Evolutionary conservation across 2,329 filamentous ascomycete species (phyloP).

Genomic region (Pseudocercospora eumusae): DNA sequence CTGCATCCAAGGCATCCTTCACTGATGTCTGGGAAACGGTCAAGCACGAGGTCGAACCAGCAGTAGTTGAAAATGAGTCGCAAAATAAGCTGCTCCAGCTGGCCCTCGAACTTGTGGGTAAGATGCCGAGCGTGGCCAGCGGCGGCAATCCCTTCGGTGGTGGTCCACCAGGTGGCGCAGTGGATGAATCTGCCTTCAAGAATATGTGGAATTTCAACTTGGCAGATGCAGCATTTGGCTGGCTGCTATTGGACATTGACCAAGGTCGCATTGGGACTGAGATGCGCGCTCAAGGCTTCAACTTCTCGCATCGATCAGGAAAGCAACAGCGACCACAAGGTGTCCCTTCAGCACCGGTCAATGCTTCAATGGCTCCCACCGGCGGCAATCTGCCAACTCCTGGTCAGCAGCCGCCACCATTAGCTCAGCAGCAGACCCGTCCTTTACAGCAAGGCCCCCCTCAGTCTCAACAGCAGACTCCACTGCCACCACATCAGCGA

Average conservation of each 20-base stretch:
- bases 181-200: conserved; percentile 99
- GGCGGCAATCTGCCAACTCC: conserved; percentile 44
- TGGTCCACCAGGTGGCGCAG: conserved; percentile 77
- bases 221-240: conserved; percentile 95
- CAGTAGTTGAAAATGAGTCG: conserved; percentile 88
- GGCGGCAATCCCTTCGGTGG: conserved; percentile 97
- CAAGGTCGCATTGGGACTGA: conserved; percentile 95
- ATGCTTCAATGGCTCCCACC: conserved; percentile 42
- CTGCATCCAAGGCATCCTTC: conserved; percentile 96
- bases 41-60: conserved; percentile 90
- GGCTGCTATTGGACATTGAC: conserved; percentile 91
- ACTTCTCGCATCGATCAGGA: conserved; percentile 91
- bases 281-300: conserved; percentile 98
- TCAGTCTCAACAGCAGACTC: conserved; percentile 30
- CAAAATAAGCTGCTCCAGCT: conserved; percentile 91
- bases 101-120: conserved; percentile 89
- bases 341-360: conserved; percentile 42
- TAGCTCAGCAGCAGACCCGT: conserved; percentile 42
- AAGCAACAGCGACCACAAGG: conserved; percentile 58
- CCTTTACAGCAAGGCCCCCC: conserved; percentile 37
- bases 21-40: conserved; percentile 99
- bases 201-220: conserved; percentile 99
- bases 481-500: conserved; percentile 33
- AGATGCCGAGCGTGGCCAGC: conserved; percentile 94
- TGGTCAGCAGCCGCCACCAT: conserved; percentile 39